Percentiles rank a stretch among this genome's conserved stretches.
phyloP scores from a whole-genome alignment of 1,284 basidiomycete genomes.

The Bothia castanella region DNA sequence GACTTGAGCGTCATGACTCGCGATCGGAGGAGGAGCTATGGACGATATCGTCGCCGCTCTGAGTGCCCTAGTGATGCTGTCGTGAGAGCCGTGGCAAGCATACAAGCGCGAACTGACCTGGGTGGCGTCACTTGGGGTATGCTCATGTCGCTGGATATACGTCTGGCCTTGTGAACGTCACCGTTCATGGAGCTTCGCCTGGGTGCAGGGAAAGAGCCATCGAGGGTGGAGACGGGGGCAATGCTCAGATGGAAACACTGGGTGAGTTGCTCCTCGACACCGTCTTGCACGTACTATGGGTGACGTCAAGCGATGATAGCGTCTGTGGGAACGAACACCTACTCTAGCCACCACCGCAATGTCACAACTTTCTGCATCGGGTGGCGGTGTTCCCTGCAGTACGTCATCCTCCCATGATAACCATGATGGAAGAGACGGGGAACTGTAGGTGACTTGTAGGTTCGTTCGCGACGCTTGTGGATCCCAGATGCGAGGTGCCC shows the following conservation, averaged over 20 bases:
- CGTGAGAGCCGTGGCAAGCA: conserved; percentile 8
- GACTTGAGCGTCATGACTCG: conserved; percentile 55
- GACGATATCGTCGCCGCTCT: conserved; percentile 26
- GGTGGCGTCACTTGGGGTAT: conserved; percentile 37
- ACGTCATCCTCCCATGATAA: conserved; percentile 82
- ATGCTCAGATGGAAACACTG: conserved; percentile 69
- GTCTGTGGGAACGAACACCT: conserved; percentile 20
- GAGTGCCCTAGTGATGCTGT: conserved; percentile 19
- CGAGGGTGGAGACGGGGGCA: conserved; percentile 65
- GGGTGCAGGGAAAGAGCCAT: conserved; percentile 52
- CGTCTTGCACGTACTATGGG: conserved; percentile 64
- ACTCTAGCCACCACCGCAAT: conserved; percentile 72
- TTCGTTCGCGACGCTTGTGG: conserved; percentile 84
- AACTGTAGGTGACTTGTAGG: conserved; percentile 76
- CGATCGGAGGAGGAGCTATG: conserved; percentile 27
- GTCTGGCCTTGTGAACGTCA: conserved; percentile 47
- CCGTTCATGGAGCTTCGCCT: conserved; percentile 60
- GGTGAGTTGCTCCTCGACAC: conserved; percentile 61
- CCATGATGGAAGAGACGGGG: conserved; percentile 82
- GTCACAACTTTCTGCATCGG: conserved; percentile 68
- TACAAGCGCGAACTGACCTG: conserved; percentile 30
- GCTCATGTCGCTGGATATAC: conserved; percentile 60
- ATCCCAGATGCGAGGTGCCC: conserved; percentile 96
- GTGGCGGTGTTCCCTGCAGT: conserved; percentile 67
- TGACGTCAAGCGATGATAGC: conserved; percentile 13